Conservation (phyloP, 306 rosid genomes). For the Adenanthera pavonina region DNA sequence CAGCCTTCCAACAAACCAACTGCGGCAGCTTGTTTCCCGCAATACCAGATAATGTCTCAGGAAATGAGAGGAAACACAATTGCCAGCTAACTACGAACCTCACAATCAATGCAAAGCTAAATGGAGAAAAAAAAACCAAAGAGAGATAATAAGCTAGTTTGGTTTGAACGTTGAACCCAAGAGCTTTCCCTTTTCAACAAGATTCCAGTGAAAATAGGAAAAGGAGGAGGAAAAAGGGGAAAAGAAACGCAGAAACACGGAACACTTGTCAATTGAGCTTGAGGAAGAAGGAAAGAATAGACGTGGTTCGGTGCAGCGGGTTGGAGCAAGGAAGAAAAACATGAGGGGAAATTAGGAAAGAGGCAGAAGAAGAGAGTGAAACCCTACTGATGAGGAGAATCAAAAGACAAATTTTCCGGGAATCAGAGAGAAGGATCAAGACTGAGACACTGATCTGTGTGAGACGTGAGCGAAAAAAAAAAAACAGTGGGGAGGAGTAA, state of each 20-base stretch:
- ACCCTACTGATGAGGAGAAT: slow-evolving; percentile 47
- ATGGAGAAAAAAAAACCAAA: slow-evolving; percentile 13
- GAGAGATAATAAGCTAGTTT: background rate
- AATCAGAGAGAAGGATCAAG: background rate
- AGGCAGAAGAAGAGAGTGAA: slow-evolving; percentile 30
- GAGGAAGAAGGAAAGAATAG: slow-evolving; percentile 47
- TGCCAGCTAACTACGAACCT: background rate
- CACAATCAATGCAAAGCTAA: background rate
- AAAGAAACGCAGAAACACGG: slow-evolving; percentile 6
- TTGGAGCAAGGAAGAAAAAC: slow-evolving; percentile 37
- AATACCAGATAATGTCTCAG: background rate
- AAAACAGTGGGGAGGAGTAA: slow-evolving; percentile 49
- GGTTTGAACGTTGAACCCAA: background rate
- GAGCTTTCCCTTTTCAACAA: slow-evolving; percentile 30
- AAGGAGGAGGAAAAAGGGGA: background rate
- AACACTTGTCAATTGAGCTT: slow-evolving; percentile 46
- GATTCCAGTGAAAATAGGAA: slow-evolving; percentile 31
- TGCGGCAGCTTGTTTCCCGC: slow-evolving; percentile 1
- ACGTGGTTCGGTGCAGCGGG: background rate
- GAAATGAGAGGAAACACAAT: slow-evolving; percentile 9
- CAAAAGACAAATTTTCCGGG: slow-evolving; percentile 1
- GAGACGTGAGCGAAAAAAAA: slow-evolving; percentile 48
- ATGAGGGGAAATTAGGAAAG: background rate
- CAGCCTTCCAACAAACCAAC: background rate
- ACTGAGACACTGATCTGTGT: slow-evolving; percentile 40